These are phyloP conservation scores for Coemansia sp. DNA, from an alignment of 192 early-diverging fungal genomes.

Conservation along the genomic window DNA sequence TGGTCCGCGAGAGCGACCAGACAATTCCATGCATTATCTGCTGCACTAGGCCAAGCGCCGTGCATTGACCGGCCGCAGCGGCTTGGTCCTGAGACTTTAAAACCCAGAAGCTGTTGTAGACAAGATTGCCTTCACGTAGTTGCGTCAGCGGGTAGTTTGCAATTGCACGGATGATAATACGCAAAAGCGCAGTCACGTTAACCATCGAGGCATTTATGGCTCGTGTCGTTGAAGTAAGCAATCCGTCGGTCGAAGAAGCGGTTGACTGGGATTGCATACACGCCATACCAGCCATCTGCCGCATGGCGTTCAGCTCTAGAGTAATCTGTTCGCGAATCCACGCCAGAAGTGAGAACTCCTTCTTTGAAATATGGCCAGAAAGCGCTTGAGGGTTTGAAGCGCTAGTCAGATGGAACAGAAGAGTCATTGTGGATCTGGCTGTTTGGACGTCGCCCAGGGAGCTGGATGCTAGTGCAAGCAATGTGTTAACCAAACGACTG, in stretches of 20 bases:
- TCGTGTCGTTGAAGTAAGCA: background rate
- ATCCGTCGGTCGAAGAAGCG: background rate
- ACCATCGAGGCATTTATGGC: constrained; percentile 17
- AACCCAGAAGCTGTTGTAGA: constrained; percentile 43
- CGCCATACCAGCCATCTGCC: constrained; percentile 2
- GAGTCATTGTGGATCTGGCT: constrained; percentile 23
- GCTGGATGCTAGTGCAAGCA: constrained; percentile 30
- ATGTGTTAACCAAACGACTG: constrained; percentile 20
- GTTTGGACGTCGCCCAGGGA: constrained; percentile 45
- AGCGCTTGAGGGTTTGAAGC: constrained; percentile 26
- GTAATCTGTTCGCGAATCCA: constrained; percentile 44
- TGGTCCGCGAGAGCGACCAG: background rate
- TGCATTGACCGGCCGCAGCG: constrained; percentile 35
- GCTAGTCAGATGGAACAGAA: constrained; percentile 40
- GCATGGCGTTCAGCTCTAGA: constrained; percentile 33
- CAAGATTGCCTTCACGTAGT: background rate
- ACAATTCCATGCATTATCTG: constrained; percentile 9
- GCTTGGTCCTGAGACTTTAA: constrained; percentile 19
- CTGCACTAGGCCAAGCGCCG: constrained; percentile 13
- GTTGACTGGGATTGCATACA: background rate
- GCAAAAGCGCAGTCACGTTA: constrained; percentile 37
- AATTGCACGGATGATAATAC: constrained; percentile 26
- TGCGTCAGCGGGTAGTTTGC: constrained; percentile 34
- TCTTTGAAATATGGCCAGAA: constrained; percentile 30
- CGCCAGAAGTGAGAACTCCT: constrained; percentile 29